A percentile compares a stretch with the other conserved stretches of the same genome.
Conservation (phyloP, 306 rosid species). For the Citrullus colocynthis region DNA sequence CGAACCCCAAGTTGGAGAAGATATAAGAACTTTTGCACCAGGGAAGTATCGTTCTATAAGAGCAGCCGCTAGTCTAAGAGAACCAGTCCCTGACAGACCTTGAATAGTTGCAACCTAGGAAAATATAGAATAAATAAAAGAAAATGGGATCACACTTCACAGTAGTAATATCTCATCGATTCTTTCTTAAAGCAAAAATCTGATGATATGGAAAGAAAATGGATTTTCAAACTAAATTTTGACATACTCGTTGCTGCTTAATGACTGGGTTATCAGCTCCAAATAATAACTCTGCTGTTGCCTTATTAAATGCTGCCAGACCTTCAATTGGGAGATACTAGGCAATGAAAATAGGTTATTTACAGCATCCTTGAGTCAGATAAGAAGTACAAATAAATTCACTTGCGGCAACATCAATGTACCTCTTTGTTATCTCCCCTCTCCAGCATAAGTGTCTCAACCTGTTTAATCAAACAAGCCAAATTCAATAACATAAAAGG, state of each 20-base stretch:
- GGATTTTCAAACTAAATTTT: neutral
- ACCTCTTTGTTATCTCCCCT: slow-evolving; percentile 97
- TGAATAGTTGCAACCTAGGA: slow-evolving; percentile 89
- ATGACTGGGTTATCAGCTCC: slow-evolving; percentile 79
- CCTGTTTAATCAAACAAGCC: slow-evolving; percentile 28
- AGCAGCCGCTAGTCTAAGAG: slow-evolving; percentile 84
- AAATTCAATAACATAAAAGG: neutral
- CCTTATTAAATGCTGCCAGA: slow-evolving; percentile 94
- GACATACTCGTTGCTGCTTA: slow-evolving; percentile 58
- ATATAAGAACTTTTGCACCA: slow-evolving; percentile 77
- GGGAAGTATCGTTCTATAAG: slow-evolving; percentile 80
- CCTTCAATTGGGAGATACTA: slow-evolving; percentile 98
- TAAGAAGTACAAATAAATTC: slow-evolving; percentile 13
- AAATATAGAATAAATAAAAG: neutral
- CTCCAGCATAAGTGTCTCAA: slow-evolving; percentile 81
- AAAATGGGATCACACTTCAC: neutral
- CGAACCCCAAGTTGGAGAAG: slow-evolving; percentile 97
- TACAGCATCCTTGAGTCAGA: slow-evolving; percentile 12
- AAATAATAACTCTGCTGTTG: slow-evolving; percentile 73
- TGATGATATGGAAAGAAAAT: neutral
- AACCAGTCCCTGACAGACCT: slow-evolving; percentile 98
- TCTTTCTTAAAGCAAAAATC: neutral
- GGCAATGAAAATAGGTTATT: slow-evolving; percentile 10
- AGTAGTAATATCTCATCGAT: neutral
- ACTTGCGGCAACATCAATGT: slow-evolving; percentile 3